Base-by-base conservation (phyloP, 2,329 filamentous ascomycete species). In the Diplodia intermedia region DNA sequence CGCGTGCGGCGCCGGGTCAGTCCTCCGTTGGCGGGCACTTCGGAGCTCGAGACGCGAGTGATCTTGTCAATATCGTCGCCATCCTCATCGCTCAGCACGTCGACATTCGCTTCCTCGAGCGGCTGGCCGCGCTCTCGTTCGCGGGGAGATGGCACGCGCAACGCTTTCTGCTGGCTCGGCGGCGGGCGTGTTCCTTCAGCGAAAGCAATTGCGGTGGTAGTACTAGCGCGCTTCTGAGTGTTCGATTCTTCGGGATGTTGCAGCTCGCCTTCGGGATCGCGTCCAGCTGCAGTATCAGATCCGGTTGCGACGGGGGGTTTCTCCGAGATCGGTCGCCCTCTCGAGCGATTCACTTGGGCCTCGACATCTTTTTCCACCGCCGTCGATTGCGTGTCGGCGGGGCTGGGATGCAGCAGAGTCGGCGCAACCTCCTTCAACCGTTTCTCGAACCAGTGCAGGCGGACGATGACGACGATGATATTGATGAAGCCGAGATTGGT, bases 401-500 rank as follows among this genome's bases (percentile, higher is more conserved):
- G 29, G 3, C 4, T 9, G 1, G 31, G 5, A 15, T 12, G 26
- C 29, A 72, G 75, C 11, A 57, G 79, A 77, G 53, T 36, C 2
- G 53, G 53, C 6, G 53, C 81, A 5, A 80, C 71, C 47, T 78
- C 72, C 67, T 80, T 81, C 4, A 86, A 73, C 18, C 79, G 79
- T 65, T 81, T 82, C 53, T 81, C 76, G 70, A 86, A 86, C 82
- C 83, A 86, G 57, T 77, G 73, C 3, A 86, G 71, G 0, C 85
- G 79, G 0, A 83, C 79, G 14, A 82, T 71, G 3, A 86, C 82
- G 5, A 86, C 82, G 8, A 83, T 63, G 3, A 82, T 80, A 70
- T 86, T 86, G 71, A 86, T 76, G 70, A 85, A 84, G 0, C 80
- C 79, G 18, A 84, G 68, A 67, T 86, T 85, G 0, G 80, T 81